Conservation (phyloP, 257 asterid genomes). For the Jacaranda mimosifolia region DNA sequence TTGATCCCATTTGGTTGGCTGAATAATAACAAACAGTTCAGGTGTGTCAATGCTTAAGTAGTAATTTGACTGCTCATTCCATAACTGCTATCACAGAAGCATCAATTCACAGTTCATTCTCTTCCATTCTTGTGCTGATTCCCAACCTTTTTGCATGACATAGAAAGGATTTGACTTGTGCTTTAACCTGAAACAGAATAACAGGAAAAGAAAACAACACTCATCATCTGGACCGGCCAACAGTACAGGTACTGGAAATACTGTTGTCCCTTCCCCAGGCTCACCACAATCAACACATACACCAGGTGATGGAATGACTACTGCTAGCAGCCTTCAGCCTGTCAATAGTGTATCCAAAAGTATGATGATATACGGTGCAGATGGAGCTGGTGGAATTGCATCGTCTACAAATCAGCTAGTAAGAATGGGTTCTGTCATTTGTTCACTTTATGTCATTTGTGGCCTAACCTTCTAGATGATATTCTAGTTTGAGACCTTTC, state of each 20-base stretch:
- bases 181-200: slow-evolving; percentile 60
- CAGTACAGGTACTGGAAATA: slow-evolving; percentile 85
- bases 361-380: slow-evolving; percentile 84
- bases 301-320: slow-evolving; percentile 89
- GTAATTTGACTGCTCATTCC: not conserved
- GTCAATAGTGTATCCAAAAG: slow-evolving; percentile 76
- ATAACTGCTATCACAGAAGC: not conserved
- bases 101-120: not conserved
- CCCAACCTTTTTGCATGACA: slow-evolving; percentile 20
- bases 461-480: slow-evolving; percentile 15
- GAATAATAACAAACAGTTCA: not conserved
- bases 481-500: not conserved
- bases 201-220: slow-evolving; percentile 89
- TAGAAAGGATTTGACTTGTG: slow-evolving; percentile 23
- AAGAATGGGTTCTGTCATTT: slow-evolving; percentile 39
- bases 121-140: not conserved
- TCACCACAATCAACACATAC: slow-evolving; percentile 96
- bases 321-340: slow-evolving; percentile 85
- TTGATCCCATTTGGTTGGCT: slow-evolving; percentile 12
- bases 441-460: slow-evolving; percentile 13
- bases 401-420: slow-evolving; percentile 94
- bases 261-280: slow-evolving; percentile 79
- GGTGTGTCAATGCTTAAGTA: not conserved
- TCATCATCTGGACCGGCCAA: slow-evolving; percentile 95
- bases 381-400: slow-evolving; percentile 90